phyloP scores from a whole-genome alignment of 495 filamentous ascomycete genomes.

The Sphaerosporella brunnea region DNA sequence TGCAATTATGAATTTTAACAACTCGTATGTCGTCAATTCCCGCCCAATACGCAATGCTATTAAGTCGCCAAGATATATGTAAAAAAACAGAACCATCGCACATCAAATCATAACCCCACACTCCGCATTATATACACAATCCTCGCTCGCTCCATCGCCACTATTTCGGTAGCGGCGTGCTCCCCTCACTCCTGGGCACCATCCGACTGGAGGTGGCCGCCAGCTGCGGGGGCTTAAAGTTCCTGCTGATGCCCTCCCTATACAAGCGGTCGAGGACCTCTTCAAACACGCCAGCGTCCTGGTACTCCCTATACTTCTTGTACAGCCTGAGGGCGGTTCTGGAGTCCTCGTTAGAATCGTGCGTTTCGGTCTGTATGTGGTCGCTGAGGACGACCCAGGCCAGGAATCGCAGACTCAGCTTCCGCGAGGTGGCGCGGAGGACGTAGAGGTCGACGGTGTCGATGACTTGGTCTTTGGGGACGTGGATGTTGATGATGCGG shows the following conservation, averaged over 20 bases:
- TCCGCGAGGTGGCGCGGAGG: conserved; percentile 40
- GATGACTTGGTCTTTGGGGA: conserved; percentile 76
- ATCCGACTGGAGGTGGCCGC: not conserved
- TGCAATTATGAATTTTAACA: too few relatives aligned
- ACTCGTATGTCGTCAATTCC: too few relatives aligned
- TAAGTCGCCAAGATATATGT: too few relatives aligned
- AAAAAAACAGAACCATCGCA: too few relatives aligned
- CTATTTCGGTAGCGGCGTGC: too few relatives aligned
- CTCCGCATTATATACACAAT: too few relatives aligned
- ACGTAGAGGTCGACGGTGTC: conserved; percentile 85
- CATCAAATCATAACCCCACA: too few relatives aligned
- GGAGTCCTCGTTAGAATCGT: conserved; percentile 90
- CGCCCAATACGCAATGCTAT: too few relatives aligned
- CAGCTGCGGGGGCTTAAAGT: conserved; percentile 49
- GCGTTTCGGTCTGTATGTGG: conserved; percentile 72
- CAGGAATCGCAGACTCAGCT: conserved; percentile 71
- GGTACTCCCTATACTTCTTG: conserved; percentile 74
- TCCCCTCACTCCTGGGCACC: not conserved
- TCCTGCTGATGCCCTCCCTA: conserved; percentile 45
- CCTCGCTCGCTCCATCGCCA: too few relatives aligned
- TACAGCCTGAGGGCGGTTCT: conserved; percentile 76
- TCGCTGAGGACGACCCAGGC: conserved; percentile 77
- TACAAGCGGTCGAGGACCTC: conserved; percentile 69
- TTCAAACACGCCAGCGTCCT: conserved; percentile 65
- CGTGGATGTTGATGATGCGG: conserved; percentile 84